phyloP scores from a whole-genome alignment of 2,329 filamentous ascomycete species.

The Calonectria hongkongensis region DNA sequence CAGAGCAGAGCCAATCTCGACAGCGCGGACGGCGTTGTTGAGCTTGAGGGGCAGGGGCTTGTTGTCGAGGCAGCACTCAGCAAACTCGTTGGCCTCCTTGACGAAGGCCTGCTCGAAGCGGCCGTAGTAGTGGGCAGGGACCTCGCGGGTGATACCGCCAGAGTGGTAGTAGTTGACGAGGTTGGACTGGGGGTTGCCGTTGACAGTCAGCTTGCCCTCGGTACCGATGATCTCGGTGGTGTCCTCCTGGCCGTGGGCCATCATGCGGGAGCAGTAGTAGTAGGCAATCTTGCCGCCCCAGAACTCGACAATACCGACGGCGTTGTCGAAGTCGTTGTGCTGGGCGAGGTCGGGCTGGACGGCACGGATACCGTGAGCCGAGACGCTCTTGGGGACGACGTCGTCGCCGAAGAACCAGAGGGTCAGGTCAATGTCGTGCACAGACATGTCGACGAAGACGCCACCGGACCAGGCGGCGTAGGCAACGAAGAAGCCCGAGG shows the following conservation, averaged over 20 bases:
- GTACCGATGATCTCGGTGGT: conserved; percentile 81
- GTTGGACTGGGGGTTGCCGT: conserved; percentile 72
- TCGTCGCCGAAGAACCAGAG: conserved; percentile 58
- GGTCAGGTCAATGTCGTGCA: conserved; percentile 76
- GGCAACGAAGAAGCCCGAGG: conserved; percentile 78
- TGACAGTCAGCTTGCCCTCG: conserved; percentile 77
- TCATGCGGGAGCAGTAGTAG: conserved; percentile 79
- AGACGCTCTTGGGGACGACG: conserved; percentile 52
- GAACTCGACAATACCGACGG: conserved; percentile 78
- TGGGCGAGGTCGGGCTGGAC: conserved; percentile 54
- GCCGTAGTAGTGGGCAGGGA: conserved; percentile 77
- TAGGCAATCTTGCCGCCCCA: conserved; percentile 78
- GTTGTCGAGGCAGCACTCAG: conserved; percentile 69
- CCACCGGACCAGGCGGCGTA: conserved; percentile 79
- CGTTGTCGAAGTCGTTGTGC: conserved; percentile 57
- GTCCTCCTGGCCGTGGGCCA: conserved; percentile 81
- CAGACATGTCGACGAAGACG: conserved; percentile 81
- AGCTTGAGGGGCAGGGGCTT: conserved; percentile 58
- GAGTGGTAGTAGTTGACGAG: conserved; percentile 73
- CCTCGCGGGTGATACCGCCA: conserved; percentile 69
- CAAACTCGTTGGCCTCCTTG: conserved; percentile 78
- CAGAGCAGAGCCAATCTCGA: conserved; percentile 39
- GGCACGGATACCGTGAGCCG: conserved; percentile 55
- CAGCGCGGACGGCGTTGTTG: conserved; percentile 36
- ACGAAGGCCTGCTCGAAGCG: conserved; percentile 78